These are phyloP conservation scores for Aspergillus awamori DNA, from an alignment of 2,329 filamentous ascomycete genomes.

Conservation along the genomic window DNA sequence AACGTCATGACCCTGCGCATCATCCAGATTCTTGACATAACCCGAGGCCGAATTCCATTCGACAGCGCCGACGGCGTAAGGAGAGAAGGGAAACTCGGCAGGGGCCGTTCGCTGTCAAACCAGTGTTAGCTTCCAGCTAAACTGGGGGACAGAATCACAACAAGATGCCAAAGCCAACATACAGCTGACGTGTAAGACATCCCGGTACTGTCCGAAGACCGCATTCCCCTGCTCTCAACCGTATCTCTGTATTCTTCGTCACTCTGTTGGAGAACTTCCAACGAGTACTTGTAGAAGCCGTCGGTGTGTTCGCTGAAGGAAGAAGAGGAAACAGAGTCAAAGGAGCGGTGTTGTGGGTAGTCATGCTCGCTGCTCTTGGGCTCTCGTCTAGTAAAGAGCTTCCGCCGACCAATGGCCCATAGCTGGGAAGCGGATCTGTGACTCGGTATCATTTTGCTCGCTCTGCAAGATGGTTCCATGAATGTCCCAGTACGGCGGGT, in stretches of 20 bases:
- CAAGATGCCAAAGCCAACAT: conserved; percentile 8
- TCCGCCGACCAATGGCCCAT: conserved; percentile 21
- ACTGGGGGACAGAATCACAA: neutral
- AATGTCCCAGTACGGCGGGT: neutral
- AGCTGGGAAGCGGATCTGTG: conserved; percentile 21
- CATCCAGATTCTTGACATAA: conserved; percentile 20
- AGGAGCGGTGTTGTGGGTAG: conserved; percentile 1
- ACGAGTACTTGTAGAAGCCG: conserved; percentile 30
- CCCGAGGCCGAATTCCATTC: conserved; percentile 32
- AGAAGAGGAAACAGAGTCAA: conserved; percentile 7
- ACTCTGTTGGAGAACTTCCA: conserved; percentile 16
- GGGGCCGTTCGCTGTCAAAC: conserved; percentile 11
- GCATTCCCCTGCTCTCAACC: conserved; percentile 3
- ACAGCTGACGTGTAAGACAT: conserved; percentile 27
- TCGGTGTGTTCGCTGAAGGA: conserved; percentile 21
- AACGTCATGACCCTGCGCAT: conserved; percentile 21
- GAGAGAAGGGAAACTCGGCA: conserved; percentile 23
- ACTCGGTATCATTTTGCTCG: conserved; percentile 10
- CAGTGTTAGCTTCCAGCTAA: neutral
- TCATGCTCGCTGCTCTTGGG: conserved; percentile 7
- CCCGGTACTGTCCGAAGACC: conserved; percentile 22
- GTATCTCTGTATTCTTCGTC: conserved; percentile 9
- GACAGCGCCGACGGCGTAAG: conserved; percentile 35
- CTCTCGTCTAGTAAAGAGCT: conserved; percentile 21
- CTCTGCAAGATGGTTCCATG: neutral